Evolutionary conservation across 208 protist species (phyloP).

Genomic region (Jaenimonas drosophilae): DNA sequence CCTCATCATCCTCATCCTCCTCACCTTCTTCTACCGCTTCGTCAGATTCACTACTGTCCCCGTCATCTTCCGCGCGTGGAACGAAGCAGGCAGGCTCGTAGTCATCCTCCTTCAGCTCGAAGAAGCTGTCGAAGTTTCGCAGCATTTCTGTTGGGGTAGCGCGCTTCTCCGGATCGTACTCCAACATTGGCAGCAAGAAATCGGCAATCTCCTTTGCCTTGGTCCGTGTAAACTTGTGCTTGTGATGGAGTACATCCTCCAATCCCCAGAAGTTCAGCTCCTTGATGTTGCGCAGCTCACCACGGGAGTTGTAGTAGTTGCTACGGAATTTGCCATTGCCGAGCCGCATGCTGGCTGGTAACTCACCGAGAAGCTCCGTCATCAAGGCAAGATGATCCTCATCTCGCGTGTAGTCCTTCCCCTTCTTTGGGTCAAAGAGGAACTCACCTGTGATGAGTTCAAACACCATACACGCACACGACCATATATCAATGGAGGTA

Average conservation of each 20-base stretch:
- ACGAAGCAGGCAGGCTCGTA: constrained; percentile 74
- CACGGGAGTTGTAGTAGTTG: constrained; percentile 85
- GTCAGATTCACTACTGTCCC: too few species aligned
- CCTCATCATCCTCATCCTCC: constrained; percentile 5
- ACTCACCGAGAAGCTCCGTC: constrained; percentile 88
- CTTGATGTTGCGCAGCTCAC: constrained; percentile 70
- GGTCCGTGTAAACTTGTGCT: constrained; percentile 85
- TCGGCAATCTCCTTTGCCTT: constrained; percentile 88
- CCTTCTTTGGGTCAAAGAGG: constrained; percentile 90
- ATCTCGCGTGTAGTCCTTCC: constrained; percentile 83
- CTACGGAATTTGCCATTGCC: constrained; percentile 57
- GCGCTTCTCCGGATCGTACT: constrained; percentile 75
- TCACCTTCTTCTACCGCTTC: constrained; percentile 3
- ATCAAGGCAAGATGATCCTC: constrained; percentile 93
- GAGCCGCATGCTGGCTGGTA: constrained; percentile 83
- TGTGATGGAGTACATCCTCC: constrained; percentile 87
- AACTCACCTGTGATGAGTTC: constrained; percentile 92
- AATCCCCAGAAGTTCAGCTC: constrained; percentile 66
- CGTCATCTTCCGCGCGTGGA: constrained; percentile 14
- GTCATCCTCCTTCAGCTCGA: constrained; percentile 78
- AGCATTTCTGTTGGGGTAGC: constrained; percentile 83
- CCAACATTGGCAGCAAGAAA: constrained; percentile 95
- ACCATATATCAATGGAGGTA: constrained; percentile 89
- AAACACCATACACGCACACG: constrained; percentile 90
- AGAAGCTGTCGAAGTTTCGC: constrained; percentile 70